A percentile compares a stretch with the other conserved stretches of the same genome.
phyloP scores from a whole-genome alignment of 2,329 filamentous ascomycete species.

The Xylariales sp. region DNA sequence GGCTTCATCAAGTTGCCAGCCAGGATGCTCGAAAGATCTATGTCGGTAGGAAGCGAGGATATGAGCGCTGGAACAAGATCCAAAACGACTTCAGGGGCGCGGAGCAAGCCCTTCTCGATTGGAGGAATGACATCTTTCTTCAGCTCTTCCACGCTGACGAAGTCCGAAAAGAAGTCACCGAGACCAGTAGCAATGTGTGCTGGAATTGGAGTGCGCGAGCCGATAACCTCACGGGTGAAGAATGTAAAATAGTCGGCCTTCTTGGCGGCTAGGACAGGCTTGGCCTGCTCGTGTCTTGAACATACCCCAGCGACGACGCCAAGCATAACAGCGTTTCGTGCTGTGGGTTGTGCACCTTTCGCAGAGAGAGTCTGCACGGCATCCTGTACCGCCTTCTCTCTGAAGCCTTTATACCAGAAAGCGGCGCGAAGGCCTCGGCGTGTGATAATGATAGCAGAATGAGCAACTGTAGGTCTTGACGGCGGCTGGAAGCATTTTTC shows the following conservation, averaged over 20 bases:
- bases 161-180: constrained; percentile 76
- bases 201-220: constrained; percentile 69
- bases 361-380: constrained; percentile 63
- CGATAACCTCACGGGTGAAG: constrained; percentile 79
- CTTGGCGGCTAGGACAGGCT: constrained; percentile 55
- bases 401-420: constrained; percentile 54
- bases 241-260: constrained; percentile 77
- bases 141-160: constrained; percentile 70
- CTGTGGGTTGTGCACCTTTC: constrained; percentile 59
- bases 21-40: constrained; percentile 76
- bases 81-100: constrained; percentile 86
- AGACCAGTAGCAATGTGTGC: constrained; percentile 69
- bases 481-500: constrained; percentile 71
- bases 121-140: constrained; percentile 72
- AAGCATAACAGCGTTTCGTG: constrained; percentile 72
- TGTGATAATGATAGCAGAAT: constrained; percentile 73
- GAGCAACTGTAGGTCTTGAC: constrained; percentile 59
- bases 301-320: constrained; percentile 87
- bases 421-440: constrained; percentile 75
- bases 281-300: constrained; percentile 62
- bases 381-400: constrained; percentile 56
- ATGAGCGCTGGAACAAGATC: constrained; percentile 74
- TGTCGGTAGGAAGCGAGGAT: constrained; percentile 58
- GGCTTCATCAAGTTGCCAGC: constrained; percentile 75
- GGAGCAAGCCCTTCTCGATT: constrained; percentile 82